Percentiles rank a stretch among this genome's conserved stretches.
Evolutionary conservation across 306 rosid species (phyloP).

Genomic region (Cicer cuneatum): DNA sequence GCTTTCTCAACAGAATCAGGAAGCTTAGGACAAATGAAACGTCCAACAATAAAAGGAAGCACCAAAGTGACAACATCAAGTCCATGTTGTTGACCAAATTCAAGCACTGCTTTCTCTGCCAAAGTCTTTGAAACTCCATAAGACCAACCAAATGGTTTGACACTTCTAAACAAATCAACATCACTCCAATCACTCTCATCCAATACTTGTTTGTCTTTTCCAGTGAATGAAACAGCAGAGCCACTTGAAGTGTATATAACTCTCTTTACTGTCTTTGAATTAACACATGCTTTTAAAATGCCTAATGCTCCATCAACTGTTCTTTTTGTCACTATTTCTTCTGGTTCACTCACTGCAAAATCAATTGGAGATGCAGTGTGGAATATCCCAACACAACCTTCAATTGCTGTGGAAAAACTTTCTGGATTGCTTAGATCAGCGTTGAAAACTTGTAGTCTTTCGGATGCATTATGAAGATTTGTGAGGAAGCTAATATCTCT

Average conservation of each 20-base stretch:
- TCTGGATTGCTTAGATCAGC: conserved; percentile 66
- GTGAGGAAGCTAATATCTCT: conserved; percentile 56
- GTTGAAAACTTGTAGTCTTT: conserved; percentile 57
- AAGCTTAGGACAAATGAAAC: conserved; percentile 59
- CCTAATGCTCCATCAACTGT: conserved; percentile 59
- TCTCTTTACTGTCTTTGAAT: conserved; percentile 59
- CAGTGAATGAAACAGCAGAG: conserved; percentile 41
- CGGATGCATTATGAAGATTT: conserved; percentile 57
- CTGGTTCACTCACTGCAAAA: conserved; percentile 48
- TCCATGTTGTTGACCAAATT: conserved; percentile 53
- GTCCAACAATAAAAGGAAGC: conserved; percentile 61
- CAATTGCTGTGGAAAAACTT: conserved; percentile 56
- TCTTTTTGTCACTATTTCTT: conserved; percentile 53
- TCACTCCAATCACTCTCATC: conserved; percentile 75
- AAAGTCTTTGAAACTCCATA: conserved; percentile 61
- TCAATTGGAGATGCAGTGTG: conserved; percentile 60
- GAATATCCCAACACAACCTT: conserved; percentile 64
- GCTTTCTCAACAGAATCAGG: conserved; percentile 54
- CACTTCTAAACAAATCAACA: conserved; percentile 41
- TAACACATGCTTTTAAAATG: conserved; percentile 52
- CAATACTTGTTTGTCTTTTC: neutral
- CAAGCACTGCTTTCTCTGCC: conserved; percentile 55
- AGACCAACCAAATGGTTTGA: conserved; percentile 38
- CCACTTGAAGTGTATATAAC: conserved; percentile 68
- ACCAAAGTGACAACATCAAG: conserved; percentile 62